Evolutionary conservation across 257 asterid species (phyloP).

Genomic region (Hygrophila difformis): DNA sequence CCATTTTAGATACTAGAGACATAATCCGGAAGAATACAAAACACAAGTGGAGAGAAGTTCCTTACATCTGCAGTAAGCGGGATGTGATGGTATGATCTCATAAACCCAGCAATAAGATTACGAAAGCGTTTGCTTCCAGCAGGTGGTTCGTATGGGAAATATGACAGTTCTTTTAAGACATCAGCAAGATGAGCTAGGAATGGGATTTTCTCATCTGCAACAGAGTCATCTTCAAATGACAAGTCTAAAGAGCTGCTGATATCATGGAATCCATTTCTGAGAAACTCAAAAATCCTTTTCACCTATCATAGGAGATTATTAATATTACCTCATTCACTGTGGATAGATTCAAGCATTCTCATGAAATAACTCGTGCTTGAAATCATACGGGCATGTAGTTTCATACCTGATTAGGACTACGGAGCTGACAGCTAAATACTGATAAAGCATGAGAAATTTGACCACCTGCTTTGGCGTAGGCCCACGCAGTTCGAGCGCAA

Average conservation of each 20-base stretch:
- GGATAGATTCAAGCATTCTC: slow-evolving; percentile 5
- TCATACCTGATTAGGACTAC: slow-evolving; percentile 80
- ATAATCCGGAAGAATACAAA: slow-evolving; percentile 8
- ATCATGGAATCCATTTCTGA: slow-evolving; percentile 75
- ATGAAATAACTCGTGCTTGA: slow-evolving; percentile 6
- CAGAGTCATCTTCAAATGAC: slow-evolving; percentile 91
- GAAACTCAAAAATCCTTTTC: slow-evolving; percentile 77
- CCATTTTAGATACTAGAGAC: background rate
- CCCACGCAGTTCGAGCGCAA: slow-evolving; percentile 99
- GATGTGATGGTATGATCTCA: slow-evolving; percentile 88
- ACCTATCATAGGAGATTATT: slow-evolving; percentile 58
- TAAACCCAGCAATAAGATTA: slow-evolving; percentile 69
- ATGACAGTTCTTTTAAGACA: slow-evolving; percentile 66
- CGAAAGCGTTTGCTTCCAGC: slow-evolving; percentile 95
- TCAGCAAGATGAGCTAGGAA: slow-evolving; percentile 93
- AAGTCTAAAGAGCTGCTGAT: slow-evolving; percentile 91
- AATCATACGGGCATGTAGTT: slow-evolving; percentile 4
- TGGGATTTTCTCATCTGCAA: slow-evolving; percentile 97
- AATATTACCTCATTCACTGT: slow-evolving; percentile 15
- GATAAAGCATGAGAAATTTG: slow-evolving; percentile 97
- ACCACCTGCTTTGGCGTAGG: slow-evolving; percentile 91
- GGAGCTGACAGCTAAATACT: slow-evolving; percentile 86
- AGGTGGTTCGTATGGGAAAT: slow-evolving; percentile 85
- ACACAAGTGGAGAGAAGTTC: slow-evolving; percentile 10
- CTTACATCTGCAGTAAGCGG: slow-evolving; percentile 94